Percentiles rank a stretch among this genome's conserved stretches.
Conservation (phyloP, 495 filamentous ascomycete genomes). For the Parathielavia hyrcaniae region DNA sequence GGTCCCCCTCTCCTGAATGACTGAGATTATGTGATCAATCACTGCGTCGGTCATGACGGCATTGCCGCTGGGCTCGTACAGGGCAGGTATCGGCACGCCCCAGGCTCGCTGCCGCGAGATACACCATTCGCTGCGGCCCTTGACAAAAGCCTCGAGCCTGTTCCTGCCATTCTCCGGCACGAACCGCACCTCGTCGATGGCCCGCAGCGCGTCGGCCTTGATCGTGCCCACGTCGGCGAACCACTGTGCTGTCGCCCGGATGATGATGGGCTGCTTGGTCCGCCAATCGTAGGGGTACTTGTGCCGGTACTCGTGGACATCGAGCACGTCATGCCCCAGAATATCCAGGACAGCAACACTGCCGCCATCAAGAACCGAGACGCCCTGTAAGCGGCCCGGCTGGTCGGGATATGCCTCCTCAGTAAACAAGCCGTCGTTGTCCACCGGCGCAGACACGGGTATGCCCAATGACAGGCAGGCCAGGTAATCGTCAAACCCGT, state of each 20-base stretch:
- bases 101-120: constrained; percentile 96
- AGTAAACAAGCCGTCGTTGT: constrained; percentile 74
- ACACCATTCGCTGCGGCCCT: constrained; percentile 91
- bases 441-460: constrained; percentile 67
- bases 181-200: constrained; percentile 68
- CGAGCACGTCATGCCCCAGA: constrained; percentile 54
- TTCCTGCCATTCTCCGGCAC: constrained; percentile 64
- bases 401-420: constrained; percentile 61
- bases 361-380: constrained; percentile 50
- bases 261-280: constrained; percentile 83
- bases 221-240: constrained; percentile 87
- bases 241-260: constrained; percentile 93
- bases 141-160: constrained; percentile 75
- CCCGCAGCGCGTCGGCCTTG: constrained; percentile 59
- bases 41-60: constrained; percentile 70
- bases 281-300: constrained; percentile 98
- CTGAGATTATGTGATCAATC: constrained; percentile 76
- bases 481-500: constrained; percentile 94
- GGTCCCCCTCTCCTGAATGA: constrained; percentile 68
- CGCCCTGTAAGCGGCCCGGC: constrained; percentile 49
- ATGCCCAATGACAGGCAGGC: constrained; percentile 64
- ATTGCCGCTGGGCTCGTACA: constrained; percentile 67
- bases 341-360: constrained; percentile 62
- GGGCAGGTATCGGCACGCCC: constrained; percentile 90
- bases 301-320: constrained; percentile 64